Percentiles rank a stretch among this genome's conserved stretches.
Evolutionary conservation across 768 basidiomycete genomes (phyloP).

Genomic region (Lactarius pseudohatsudake): DNA sequence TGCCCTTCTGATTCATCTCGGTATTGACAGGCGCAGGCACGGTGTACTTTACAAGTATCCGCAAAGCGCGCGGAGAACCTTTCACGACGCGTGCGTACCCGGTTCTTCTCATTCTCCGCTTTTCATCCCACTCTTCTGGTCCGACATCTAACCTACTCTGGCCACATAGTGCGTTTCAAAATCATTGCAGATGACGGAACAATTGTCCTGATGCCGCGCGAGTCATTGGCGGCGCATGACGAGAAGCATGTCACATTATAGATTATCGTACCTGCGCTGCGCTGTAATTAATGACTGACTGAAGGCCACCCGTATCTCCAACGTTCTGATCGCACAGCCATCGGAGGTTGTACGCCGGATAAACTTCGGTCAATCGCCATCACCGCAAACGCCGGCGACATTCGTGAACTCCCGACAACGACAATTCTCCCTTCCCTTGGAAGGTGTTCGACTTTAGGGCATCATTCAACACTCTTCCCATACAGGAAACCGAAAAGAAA

Average conservation of each 20-base stretch:
- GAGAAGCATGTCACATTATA: not conserved
- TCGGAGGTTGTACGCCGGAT: not conserved
- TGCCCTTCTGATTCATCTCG: not conserved
- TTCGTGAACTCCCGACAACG: not conserved
- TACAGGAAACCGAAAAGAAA: not conserved
- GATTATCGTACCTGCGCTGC: not conserved
- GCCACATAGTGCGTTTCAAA: slow-evolving; percentile 19
- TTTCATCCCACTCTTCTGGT: not conserved
- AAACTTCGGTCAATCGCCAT: not conserved
- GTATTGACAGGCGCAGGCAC: slow-evolving; percentile 60
- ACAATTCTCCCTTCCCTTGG: not conserved
- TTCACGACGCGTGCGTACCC: slow-evolving; percentile 64
- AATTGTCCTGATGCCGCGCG: slow-evolving; percentile 7
- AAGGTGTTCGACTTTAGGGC: slow-evolving; percentile 8
- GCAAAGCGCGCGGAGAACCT: slow-evolving; percentile 67
- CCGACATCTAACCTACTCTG: not conserved
- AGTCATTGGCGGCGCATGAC: not conserved
- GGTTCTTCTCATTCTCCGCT: not conserved
- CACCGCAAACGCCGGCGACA: not conserved
- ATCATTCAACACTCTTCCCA: slow-evolving; percentile 5
- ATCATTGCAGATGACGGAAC: slow-evolving; percentile 24
- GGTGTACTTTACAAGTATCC: slow-evolving; percentile 80
- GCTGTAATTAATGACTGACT: not conserved
- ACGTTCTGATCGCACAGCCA: not conserved
- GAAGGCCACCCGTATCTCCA: not conserved